Evolutionary conservation across 2,329 filamentous ascomycete species (phyloP).

Genomic region (Talaromyces albobiverticillius): DNA sequence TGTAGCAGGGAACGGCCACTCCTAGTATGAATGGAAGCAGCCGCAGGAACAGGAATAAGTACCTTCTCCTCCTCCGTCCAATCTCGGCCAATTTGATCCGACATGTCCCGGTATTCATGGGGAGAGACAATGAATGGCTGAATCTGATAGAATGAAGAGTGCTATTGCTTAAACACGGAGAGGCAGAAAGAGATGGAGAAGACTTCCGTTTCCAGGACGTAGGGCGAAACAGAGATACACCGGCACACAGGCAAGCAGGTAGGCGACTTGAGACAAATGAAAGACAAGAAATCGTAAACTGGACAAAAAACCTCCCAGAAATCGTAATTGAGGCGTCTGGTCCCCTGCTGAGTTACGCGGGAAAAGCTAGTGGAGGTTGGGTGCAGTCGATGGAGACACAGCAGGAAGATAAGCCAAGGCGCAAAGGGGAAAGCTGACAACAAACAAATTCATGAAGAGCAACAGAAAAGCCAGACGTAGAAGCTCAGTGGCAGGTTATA

Average conservation of each 20-base stretch:
- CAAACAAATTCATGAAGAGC: conserved; percentile 8
- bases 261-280: conserved; percentile 16
- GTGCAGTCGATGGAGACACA: conserved; percentile 10
- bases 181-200: neutral
- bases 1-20: neutral
- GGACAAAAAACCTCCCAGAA: conserved; percentile 31
- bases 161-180: conserved; percentile 10
- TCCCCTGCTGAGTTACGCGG: conserved; percentile 22
- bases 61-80: conserved; percentile 48
- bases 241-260: conserved; percentile 10
- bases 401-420: conserved; percentile 10
- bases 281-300: conserved; percentile 20
- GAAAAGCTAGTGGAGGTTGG: conserved; percentile 9
- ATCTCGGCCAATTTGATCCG: conserved; percentile 40
- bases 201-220: neutral
- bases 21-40: no score
- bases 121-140: conserved; percentile 15
- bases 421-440: conserved; percentile 9
- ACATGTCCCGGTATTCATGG: conserved; percentile 43
- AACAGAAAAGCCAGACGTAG: neutral
- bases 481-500: conserved; percentile 8
- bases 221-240: conserved; percentile 11
- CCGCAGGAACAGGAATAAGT: conserved; percentile 15
- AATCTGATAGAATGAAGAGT: neutral
- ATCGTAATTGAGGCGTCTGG: conserved; percentile 25